Base-by-base conservation (phyloP, 2,329 filamentous ascomycete genomes). In the Ophiostoma piceae region DNA sequence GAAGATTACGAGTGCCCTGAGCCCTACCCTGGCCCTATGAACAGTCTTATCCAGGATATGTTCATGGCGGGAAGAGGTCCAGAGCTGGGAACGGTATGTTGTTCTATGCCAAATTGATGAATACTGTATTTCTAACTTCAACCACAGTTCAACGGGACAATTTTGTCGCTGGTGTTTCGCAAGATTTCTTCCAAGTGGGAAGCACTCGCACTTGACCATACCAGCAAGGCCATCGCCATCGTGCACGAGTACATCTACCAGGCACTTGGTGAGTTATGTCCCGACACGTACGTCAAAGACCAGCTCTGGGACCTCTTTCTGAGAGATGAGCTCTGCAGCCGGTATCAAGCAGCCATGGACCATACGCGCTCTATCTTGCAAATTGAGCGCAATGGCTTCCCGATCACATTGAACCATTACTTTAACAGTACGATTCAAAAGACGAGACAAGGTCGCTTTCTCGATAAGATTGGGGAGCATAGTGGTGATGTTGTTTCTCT, bases 151-250 rank as follows among this genome's bases (percentile, higher is more conserved):
- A 75, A 77, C 12, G 76, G 77, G 0, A 73, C 77, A 0, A 71
- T 87, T 16, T 74, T 88, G 0, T 76, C 80, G 0, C 78, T 75
- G 0, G 77, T 80, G 0, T 87, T 89, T 76, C 81, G 81, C 37
- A 80, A 82, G 43, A 86, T 89, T 70, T 82, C 86, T 0, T 72
- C 74, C 14, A 86, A 84, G 19, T 89, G 87, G 87, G 74, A 78
- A 0, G 66, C 71, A 0, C 74, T 90, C 1, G 80, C 83, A 0
- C 71, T 80, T 0, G 79, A 78, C 0, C 85, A 88, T 71, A 78
- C 87, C 5, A 82, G 82, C 71, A 81, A 84, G 35, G 77, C 83
- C 2, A 83, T 89, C 5, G 68, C 0, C 35, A 14, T 41, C 22
- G 82, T 88, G 0, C 86, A 90, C 65, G 70, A 77, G 66, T 90